Evolutionary conservation across 192 early-diverging fungal genomes (phyloP), one percentile per base, ranked within the genome.

Genomic region (Phycomyces blakesleeanus): DNA sequence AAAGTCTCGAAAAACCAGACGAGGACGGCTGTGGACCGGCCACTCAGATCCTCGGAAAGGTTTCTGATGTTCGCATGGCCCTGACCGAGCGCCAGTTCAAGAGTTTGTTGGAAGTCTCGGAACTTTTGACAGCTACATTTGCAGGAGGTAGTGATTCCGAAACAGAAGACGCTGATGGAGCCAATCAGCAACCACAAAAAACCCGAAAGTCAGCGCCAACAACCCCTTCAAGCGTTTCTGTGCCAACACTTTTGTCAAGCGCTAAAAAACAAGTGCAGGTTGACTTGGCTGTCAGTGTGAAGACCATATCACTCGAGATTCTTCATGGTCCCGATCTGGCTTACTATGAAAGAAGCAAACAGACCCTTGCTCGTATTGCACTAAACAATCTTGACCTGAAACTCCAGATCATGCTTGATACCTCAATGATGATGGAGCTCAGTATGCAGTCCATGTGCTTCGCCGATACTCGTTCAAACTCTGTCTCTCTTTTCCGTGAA

Each of bases 251-350:
- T 9, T 22, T 14, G 20, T 50, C 59, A 10, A 34, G 27, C 2
- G 10, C 24, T 18, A n/a, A 14, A 16, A 53, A 51, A 2, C 37
- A 26, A 9, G 49, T 63, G 1, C n/a, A 26, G 1, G 10, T 76
- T 42, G 88, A 89, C 54, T 51, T 89, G 29, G 74, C 66, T 39
- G 73, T 89, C 40, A 77, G 76, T 4, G 68, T 89, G 15, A 67
- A 83, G 0, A 85, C 82, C 0, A 83, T 91, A 49, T 78, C 78
- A 26, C 68, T 92, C 27, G 90, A 92, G 67, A 70, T 90, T 44
- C 83, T 86, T 47, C 66, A 65, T 22, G 80, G 76, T 34, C 74
- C 73, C 44, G 73, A 74, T 11, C 71, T 74, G 14, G 15, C 34
- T 24, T 29, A 34, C 7, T 25, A 61, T 16, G 42, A 64, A 5